Base-by-base conservation (phyloP, 1,284 basidiomycete genomes). In the Malassezia sympodialis region DNA sequence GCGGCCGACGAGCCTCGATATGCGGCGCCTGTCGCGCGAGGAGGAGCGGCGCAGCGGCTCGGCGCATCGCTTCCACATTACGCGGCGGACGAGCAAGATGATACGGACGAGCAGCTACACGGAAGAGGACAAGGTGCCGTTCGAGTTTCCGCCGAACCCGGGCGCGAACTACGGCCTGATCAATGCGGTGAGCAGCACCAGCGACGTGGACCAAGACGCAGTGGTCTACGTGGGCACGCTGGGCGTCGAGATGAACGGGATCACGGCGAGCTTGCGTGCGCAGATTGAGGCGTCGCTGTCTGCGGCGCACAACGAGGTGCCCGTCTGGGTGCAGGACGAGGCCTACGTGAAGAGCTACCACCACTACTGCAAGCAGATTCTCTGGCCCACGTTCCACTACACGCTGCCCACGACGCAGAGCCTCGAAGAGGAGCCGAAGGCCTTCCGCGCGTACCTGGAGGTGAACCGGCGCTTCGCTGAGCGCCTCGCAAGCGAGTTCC, bases 301-400 rank as follows among this genome's bases (percentile, higher is more conserved):
- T 45, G 76, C 79, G 5, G 78, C 85, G 63, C 78, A 80, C 34
- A 77, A 80, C 0, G 82, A 82, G 63, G 66, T 83, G 5, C 84
- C 86, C 0, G 85, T 90, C 21, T 89, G 87, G 87, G 83, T 90
- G n/a, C 67, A 70, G 8, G 75, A 75, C 52, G 66, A 68, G 15
- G 66, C 68, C 68, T 88, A 88, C 60, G 80, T 82, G 60, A 81
- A 81, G 54, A 84, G 82, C 69, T 90, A 90, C 66, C 86, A 88
- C 71, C 84, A 86, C 64, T 90, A 88, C 73, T 90, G 88, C 74
- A 88, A 90, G 67, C 86, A 87, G 79, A 85, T 89, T 26, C 80
- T 90, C 27, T 90, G 88, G 88, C 88, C 88, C 0, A 86, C 83
- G 55, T 79, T 90, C 37, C 88, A 90, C 73, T 90, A 89, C 67